These are phyloP conservation scores for Myriosclerotinia scirpicola DNA, from an alignment of 2,329 filamentous ascomycete species.

Conservation along the genomic window DNA sequence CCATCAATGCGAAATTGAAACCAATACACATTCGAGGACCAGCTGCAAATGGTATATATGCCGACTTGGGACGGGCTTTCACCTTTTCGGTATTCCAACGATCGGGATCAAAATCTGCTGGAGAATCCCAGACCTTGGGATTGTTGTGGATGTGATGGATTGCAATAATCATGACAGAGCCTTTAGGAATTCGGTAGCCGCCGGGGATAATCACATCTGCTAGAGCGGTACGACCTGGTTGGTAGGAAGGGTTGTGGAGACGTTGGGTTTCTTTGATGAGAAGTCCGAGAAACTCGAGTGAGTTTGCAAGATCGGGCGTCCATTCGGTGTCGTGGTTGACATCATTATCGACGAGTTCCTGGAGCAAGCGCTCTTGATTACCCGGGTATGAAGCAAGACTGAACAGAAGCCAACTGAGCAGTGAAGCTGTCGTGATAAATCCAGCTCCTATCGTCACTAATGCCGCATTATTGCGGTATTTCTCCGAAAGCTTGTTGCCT, in stretches of 20 bases:
- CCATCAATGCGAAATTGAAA: conserved; percentile 45
- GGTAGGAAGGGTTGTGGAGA: conserved; percentile 49
- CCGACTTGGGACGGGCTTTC: conserved; percentile 27
- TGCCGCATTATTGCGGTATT: conserved; percentile 38
- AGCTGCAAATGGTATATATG: conserved; percentile 43
- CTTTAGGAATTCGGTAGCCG: conserved; percentile 46
- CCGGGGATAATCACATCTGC: conserved; percentile 48
- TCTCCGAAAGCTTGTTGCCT: conserved; percentile 46
- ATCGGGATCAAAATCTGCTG: conserved; percentile 30
- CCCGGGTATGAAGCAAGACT: conserved; percentile 46
- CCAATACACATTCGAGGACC: conserved; percentile 44
- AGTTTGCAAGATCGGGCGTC: conserved; percentile 41
- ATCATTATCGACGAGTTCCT: conserved; percentile 47
- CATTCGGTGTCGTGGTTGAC: conserved; percentile 39
- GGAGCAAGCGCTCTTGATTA: conserved; percentile 47
- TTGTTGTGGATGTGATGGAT: conserved; percentile 34
- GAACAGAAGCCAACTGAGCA: conserved; percentile 50
- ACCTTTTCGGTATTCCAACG: conserved; percentile 32
- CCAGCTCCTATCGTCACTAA: conserved; percentile 47
- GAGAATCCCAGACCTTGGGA: conserved; percentile 31
- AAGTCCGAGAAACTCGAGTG: conserved; percentile 44
- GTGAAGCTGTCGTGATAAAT: conserved; percentile 49
- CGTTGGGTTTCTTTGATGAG: conserved; percentile 50
- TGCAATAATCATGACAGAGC: conserved; percentile 34
- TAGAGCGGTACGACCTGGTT: conserved; percentile 48